Evolutionary conservation across 2,329 filamentous ascomycete species (phyloP).

Genomic region (Sporothrix variecibatus): DNA sequence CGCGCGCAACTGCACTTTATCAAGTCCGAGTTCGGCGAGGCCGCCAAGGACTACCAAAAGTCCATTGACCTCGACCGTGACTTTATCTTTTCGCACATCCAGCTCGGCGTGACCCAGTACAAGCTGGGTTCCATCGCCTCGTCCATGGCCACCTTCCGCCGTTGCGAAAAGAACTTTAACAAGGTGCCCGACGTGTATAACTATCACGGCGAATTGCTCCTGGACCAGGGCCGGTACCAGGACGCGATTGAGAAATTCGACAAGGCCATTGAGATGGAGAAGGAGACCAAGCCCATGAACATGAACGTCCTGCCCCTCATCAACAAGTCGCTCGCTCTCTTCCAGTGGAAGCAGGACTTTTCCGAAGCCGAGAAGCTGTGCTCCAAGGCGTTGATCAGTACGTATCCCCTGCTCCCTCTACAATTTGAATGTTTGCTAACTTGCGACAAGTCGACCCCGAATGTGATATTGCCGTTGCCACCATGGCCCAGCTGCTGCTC

Average conservation of each 20-base stretch:
- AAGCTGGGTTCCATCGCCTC: constrained; percentile 99
- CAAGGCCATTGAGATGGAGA: constrained; percentile 98
- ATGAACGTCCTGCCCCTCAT: constrained; percentile 98
- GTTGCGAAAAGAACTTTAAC: constrained; percentile 98
- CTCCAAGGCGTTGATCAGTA: constrained; percentile 95
- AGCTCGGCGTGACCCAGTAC: constrained; percentile 98
- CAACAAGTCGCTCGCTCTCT: constrained; percentile 95
- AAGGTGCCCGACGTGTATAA: constrained; percentile 98
- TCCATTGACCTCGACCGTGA: constrained; percentile 94
- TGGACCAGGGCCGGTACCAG: constrained; percentile 93
- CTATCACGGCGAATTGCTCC: constrained; percentile 95
- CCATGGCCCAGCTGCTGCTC: constrained; percentile 94
- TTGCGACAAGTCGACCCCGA: constrained; percentile 79
- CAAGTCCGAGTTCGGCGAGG: constrained; percentile 86
- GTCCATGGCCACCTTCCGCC: constrained; percentile 96
- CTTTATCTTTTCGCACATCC: constrained; percentile 99
- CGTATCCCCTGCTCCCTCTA: constrained; percentile 42
- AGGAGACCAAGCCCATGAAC: constrained; percentile 85
- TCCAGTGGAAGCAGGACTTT: constrained; percentile 99
- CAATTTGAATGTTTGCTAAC: constrained; percentile 38
- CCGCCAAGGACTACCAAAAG: constrained; percentile 98
- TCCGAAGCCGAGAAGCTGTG: constrained; percentile 92
- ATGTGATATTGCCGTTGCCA: constrained; percentile 97
- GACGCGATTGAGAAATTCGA: constrained; percentile 99
- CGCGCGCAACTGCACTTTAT: constrained; percentile 98